phyloP scores from a whole-genome alignment of 2,329 filamentous ascomycete genomes.

The Trichoderma pleuroti region DNA sequence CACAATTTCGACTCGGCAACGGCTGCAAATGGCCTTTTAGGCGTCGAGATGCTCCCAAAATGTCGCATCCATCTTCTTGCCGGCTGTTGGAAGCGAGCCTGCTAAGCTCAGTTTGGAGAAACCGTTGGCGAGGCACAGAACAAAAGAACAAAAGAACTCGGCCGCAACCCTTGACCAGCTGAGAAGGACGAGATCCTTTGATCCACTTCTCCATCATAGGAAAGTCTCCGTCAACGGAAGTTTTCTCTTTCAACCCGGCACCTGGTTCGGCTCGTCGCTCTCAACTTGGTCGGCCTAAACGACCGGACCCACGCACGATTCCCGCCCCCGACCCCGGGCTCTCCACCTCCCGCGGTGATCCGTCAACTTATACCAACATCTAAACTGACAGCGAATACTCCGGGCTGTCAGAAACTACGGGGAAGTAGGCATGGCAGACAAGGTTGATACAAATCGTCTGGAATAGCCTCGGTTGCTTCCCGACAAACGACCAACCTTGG shows the following conservation, averaged over 20 bases:
- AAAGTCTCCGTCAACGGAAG: background rate
- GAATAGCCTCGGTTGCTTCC: background rate
- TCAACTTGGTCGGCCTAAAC: background rate
- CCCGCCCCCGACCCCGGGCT: background rate
- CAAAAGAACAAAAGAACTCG: background rate
- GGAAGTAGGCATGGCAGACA: background rate
- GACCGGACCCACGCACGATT: background rate
- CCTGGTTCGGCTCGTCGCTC: background rate
- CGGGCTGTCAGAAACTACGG: background rate
- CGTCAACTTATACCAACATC: background rate
- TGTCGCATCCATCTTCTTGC: background rate
- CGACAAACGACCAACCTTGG: background rate
- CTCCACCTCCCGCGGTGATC: background rate
- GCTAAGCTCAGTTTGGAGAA: background rate
- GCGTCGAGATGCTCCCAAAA: background rate
- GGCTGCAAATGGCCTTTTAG: background rate
- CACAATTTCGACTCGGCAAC: background rate
- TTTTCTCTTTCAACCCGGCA: background rate
- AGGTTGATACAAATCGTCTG: background rate
- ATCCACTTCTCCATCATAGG: background rate
- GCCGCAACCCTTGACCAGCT: conserved; percentile 5
- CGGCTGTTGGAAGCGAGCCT: background rate
- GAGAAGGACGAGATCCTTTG: background rate
- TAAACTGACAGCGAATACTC: background rate
- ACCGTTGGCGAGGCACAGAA: background rate